A percentile compares a stretch with the other conserved stretches of the same genome.
These are phyloP conservation scores for Naegleria gruberi DNA, from an alignment of 208 protist species.

Conservation along the genomic window DNA sequence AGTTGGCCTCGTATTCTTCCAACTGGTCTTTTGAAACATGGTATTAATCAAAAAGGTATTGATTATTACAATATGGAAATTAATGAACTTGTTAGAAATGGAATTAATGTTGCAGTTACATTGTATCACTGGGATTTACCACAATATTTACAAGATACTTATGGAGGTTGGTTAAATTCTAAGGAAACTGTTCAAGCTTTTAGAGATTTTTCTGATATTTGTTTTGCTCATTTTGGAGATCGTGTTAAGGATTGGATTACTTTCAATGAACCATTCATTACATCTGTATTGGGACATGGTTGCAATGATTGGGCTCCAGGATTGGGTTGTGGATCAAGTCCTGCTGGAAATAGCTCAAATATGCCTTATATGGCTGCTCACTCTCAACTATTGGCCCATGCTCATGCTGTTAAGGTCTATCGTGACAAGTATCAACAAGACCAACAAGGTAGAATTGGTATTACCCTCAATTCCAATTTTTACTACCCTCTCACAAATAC, in stretches of 20 bases:
- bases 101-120: slow-evolving; percentile 7
- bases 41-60: slow-evolving; percentile 12
- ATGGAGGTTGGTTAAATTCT: neutral
- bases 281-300: slow-evolving; percentile 11
- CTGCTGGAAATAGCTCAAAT: neutral
- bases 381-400: neutral
- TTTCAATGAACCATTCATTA: slow-evolving; percentile 27
- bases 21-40: neutral
- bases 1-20: slow-evolving; percentile 24
- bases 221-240: slow-evolving; percentile 24
- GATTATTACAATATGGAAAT: slow-evolving; percentile 9
- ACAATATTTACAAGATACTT: neutral
- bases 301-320: neutral
- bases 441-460: slow-evolving; percentile 27
- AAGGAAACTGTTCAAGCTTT: neutral
- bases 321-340: neutral
- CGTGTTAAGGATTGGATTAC: slow-evolving; percentile 31
- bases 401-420: slow-evolving; percentile 14
- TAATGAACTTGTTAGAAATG: neutral
- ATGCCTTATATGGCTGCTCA: neutral
- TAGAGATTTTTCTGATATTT: slow-evolving; percentile 21
- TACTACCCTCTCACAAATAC: neutral
- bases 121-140: slow-evolving; percentile 28
- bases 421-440: neutral
- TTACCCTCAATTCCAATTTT: slow-evolving; percentile 19